Evolutionary conservation across 2,329 filamentous ascomycete species (phyloP), one percentile per base, ranked within the genome.

Genomic region (Lecanicillium sp.): DNA sequence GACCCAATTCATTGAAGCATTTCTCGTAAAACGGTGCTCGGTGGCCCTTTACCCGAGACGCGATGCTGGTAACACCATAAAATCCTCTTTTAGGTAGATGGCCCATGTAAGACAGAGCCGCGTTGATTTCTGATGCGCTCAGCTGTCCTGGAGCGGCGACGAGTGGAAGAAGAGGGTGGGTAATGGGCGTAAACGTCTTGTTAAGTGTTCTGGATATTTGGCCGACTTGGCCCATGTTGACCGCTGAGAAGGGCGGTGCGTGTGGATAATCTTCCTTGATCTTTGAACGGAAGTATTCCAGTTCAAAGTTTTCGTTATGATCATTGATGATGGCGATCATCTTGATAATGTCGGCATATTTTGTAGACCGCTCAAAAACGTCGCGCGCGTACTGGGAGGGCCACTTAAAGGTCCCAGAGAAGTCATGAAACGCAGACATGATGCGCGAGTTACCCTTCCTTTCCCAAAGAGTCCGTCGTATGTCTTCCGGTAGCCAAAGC

Each of bases 361-460:
- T 76, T 33, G 76, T 75, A 8, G 83, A 86, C 48, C 81, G 74
- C 43, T 77, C 67, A 49, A 89, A 94, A 4, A 90, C 72, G 10
- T 74, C 66, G 51, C 84, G 77, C 2, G 86, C 86, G 48, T 84
- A 74, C 6, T 74, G 62, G 0, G 84, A 86, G 1, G 83, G 82
- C 87, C 87, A 94, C 52, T 81, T 85, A 69, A 90, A 90, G 1
- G 70, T 81, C 2, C 86, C 84, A 0, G 85, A 88, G 53, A 90
- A 90, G 63, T 92, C 87, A 57, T 94, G 87, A 53, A 90, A 92
- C 11, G 87, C 87, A n/a, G 86, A 90, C 67, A 94, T 88, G 59
- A 94, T 87, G 47, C 81, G 83, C 52, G 83, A 90, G 60, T 79
- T 84, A 3, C 86, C 86, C 48, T 82, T 81, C 39, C 76, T 71